Evolutionary conservation across 495 filamentous ascomycete genomes (phyloP), one percentile per base, ranked within the genome.

Genomic region (Venustampulla echinocandica): DNA sequence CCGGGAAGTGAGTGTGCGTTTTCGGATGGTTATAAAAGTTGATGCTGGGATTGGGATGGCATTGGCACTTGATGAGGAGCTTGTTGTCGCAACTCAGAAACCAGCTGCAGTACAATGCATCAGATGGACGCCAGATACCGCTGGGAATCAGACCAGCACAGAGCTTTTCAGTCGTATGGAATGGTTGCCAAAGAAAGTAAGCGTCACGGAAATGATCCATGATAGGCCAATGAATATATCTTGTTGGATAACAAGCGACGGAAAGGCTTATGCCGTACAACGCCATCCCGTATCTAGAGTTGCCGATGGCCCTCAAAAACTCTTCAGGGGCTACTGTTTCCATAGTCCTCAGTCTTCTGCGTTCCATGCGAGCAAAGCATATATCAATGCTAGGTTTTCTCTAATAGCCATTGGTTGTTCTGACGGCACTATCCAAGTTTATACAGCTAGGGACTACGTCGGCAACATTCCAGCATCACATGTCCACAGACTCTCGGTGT

Each of bases 21-120:
- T 99, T 66, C 76, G 92, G 42, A 96, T 96, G 87, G 90, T 93
- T 18, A 96, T 99, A 47, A 93, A 93, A 64, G 86, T 99, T 17
- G 92, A 99, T 63, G 93, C 93, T 7, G 93, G 93, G 1, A 95
- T 99, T 51, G 79, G 79, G 54, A 75, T 69, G 53, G 87, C 83
- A n/a, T 63, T 97, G 38, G 90, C 93, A 2, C 71, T 97, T 28
- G 93, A 97, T 53, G 84, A 92, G 24, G 93, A 96, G 63, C 72
- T 99, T 23, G 74, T 99, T 28, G 90, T 99, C 32, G 88, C 92
- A 7, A 99, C 93, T 3, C 73, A 84, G 52, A 95, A 90, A 60
- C 93, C 93, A 1, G 82, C 89, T 1, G 93, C 93, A 23, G 80
- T 97, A 10, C 93, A 99, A 60, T 96, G 89, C 61, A 97, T 99